phyloP scores from a whole-genome alignment of 345 rosid species.

The Iberis pinnata region DNA sequence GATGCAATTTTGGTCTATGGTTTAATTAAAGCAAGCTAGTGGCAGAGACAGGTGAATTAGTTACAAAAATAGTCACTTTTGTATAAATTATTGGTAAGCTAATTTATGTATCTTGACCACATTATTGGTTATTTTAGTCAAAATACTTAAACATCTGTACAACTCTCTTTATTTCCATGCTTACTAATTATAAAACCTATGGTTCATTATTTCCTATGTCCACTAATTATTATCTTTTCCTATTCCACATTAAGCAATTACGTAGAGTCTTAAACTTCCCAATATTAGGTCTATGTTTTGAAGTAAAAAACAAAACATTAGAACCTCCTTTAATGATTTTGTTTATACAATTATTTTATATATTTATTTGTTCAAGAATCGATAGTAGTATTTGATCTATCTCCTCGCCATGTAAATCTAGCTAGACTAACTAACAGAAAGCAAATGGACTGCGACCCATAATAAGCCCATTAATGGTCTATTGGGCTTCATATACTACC shows the following conservation, averaged over 20 bases:
- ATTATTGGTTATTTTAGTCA: conserved; percentile 19
- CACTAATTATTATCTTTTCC: conserved; percentile 16
- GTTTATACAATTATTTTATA: background rate
- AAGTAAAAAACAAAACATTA: conserved; percentile 2
- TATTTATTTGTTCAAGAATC: conserved; percentile 2
- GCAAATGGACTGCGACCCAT: background rate
- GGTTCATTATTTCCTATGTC: background rate
- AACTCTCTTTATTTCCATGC: conserved; percentile 24
- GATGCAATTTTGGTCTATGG: too few species aligned
- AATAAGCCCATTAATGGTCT: background rate
- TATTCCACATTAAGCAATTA: conserved; percentile 25
- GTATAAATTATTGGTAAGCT: conserved; percentile 16
- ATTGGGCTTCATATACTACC: background rate
- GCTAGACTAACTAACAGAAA: background rate
- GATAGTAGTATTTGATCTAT: background rate
- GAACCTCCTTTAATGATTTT: conserved; percentile 8
- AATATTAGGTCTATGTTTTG: conserved; percentile 11
- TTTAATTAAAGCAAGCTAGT: too few species aligned
- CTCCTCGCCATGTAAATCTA: too few species aligned
- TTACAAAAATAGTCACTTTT: too few species aligned
- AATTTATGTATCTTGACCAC: conserved; percentile 25
- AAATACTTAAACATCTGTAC: conserved; percentile 14
- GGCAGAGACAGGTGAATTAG: too few species aligned
- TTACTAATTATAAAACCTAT: conserved; percentile 26
- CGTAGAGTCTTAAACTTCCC: conserved; percentile 20